Percentiles rank a stretch among this genome's conserved stretches.
Conservation (phyloP, 345 rosid genomes). For the Camelina laxa region DNA sequence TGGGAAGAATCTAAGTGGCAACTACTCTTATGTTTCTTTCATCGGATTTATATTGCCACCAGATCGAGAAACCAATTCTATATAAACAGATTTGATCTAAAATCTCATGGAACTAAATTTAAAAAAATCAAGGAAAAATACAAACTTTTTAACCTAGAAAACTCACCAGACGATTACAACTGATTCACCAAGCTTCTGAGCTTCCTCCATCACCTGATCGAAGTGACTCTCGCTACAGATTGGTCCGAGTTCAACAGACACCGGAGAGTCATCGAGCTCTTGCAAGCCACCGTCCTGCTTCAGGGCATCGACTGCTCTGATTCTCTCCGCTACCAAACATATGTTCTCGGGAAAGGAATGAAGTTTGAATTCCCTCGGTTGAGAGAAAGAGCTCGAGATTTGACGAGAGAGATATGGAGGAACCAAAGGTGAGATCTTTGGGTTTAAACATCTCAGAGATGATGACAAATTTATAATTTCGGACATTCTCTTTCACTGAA, state of each 20-base stretch:
- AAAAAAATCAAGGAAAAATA: not conserved
- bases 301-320: slow-evolving; percentile 36
- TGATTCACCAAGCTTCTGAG: slow-evolving; percentile 67
- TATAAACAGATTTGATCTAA: not conserved
- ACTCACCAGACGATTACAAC: slow-evolving; percentile 76
- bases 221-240: slow-evolving; percentile 71
- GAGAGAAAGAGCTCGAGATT: slow-evolving; percentile 31
- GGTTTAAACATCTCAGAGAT: slow-evolving; percentile 40
- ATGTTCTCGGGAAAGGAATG: slow-evolving; percentile 14
- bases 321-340: slow-evolving; percentile 29
- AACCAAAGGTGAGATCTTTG: slow-evolving; percentile 39
- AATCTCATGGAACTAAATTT: not conserved
- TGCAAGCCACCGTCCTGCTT: slow-evolving; percentile 47
- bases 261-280: slow-evolving; percentile 68
- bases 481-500: slow-evolving; percentile 44
- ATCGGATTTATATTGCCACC: not conserved
- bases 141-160: not conserved
- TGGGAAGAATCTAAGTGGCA: not conserved
- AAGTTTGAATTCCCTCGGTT: not conserved
- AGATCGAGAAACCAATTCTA: not conserved
- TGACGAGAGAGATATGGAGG: slow-evolving; percentile 10
- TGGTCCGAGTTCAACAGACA: slow-evolving; percentile 58
- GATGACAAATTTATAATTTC: slow-evolving; percentile 45
- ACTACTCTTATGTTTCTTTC: not conserved
- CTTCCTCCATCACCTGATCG: slow-evolving; percentile 77